A percentile compares a stretch with the other conserved stretches of the same genome.
These are phyloP conservation scores for Aspergillus bombycis DNA, from an alignment of 2,329 filamentous ascomycete genomes.

Conservation along the genomic window DNA sequence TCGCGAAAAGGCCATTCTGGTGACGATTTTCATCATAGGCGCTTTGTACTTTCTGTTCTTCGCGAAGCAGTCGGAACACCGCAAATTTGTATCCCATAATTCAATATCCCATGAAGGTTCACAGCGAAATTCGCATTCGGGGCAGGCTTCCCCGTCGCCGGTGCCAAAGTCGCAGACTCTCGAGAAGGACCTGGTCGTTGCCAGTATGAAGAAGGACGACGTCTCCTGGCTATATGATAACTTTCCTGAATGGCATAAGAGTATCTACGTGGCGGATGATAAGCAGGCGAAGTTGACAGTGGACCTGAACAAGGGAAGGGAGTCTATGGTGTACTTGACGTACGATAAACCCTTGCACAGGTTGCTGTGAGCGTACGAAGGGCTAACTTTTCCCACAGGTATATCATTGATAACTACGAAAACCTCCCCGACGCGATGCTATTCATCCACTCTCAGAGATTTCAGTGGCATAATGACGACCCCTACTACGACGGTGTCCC, in stretches of 20 bases:
- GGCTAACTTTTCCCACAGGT: slow-evolving; percentile 26
- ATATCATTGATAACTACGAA: slow-evolving; percentile 49
- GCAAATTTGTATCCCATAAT: slow-evolving; percentile 15
- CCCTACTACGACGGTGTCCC: slow-evolving; percentile 55
- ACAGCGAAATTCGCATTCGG: slow-evolving; percentile 20
- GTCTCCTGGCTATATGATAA: slow-evolving; percentile 44
- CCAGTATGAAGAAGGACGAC: slow-evolving; percentile 44
- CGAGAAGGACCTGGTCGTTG: slow-evolving; percentile 41
- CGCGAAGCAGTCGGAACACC: slow-evolving; percentile 20
- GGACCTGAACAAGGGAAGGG: slow-evolving; percentile 47
- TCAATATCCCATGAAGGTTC: slow-evolving; percentile 12
- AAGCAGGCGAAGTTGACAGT: slow-evolving; percentile 52
- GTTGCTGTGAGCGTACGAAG: not conserved
- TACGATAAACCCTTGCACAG: slow-evolving; percentile 24
- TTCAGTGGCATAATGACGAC: slow-evolving; percentile 56
- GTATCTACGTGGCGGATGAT: slow-evolving; percentile 60
- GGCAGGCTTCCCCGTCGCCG: slow-evolving; percentile 21
- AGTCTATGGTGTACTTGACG: slow-evolving; percentile 50
- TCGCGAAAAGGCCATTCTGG: slow-evolving; percentile 37
- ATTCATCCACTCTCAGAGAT: slow-evolving; percentile 45
- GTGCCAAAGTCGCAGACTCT: slow-evolving; percentile 19
- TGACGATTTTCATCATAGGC: slow-evolving; percentile 37
- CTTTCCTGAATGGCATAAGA: slow-evolving; percentile 54
- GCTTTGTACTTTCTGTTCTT: slow-evolving; percentile 40
- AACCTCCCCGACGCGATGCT: slow-evolving; percentile 44